Evolutionary conservation across 192 early-diverging fungal species (phyloP).

Genomic region (Entomortierella parvispora): DNA sequence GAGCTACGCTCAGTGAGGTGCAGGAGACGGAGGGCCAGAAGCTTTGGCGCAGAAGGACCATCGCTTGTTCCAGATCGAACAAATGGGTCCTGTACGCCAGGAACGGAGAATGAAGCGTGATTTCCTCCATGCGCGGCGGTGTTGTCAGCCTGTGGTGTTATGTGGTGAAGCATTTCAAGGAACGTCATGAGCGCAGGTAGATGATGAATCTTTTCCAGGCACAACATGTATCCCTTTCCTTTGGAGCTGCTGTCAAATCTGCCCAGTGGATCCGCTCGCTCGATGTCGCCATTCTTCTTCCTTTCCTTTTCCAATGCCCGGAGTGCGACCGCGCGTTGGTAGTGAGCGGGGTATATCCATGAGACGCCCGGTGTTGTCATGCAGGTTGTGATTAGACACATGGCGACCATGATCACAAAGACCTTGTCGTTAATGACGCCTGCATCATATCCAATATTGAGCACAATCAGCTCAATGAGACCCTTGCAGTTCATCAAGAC

Average conservation of each 20-base stretch:
- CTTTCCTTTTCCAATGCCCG: constrained; percentile 21
- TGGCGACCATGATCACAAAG: constrained; percentile 65
- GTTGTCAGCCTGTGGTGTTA: not conserved
- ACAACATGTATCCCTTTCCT: constrained; percentile 46
- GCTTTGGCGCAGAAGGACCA: constrained; percentile 34
- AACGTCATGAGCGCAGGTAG: constrained; percentile 58
- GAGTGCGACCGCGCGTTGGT: constrained; percentile 56
- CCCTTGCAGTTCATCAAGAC: constrained; percentile 96
- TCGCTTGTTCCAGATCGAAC: not conserved
- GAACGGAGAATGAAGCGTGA: constrained; percentile 14
- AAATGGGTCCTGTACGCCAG: not conserved
- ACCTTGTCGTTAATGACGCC: constrained; percentile 78
- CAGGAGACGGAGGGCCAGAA: constrained; percentile 79
- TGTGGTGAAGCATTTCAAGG: constrained; percentile 45
- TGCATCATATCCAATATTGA: constrained; percentile 91
- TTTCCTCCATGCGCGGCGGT: not conserved
- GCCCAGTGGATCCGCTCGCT: not conserved
- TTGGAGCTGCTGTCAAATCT: not conserved
- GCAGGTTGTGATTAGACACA: constrained; percentile 83
- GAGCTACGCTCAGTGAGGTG: constrained; percentile 85
- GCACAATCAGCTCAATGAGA: constrained; percentile 94
- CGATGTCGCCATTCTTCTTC: constrained; percentile 8
- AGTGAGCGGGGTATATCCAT: constrained; percentile 76
- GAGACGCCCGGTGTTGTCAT: constrained; percentile 84
- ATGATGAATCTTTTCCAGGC: constrained; percentile 55